These are phyloP conservation scores for Annulohypoxylon nitens DNA, from an alignment of 495 filamentous ascomycete species.

Conservation along the genomic window DNA sequence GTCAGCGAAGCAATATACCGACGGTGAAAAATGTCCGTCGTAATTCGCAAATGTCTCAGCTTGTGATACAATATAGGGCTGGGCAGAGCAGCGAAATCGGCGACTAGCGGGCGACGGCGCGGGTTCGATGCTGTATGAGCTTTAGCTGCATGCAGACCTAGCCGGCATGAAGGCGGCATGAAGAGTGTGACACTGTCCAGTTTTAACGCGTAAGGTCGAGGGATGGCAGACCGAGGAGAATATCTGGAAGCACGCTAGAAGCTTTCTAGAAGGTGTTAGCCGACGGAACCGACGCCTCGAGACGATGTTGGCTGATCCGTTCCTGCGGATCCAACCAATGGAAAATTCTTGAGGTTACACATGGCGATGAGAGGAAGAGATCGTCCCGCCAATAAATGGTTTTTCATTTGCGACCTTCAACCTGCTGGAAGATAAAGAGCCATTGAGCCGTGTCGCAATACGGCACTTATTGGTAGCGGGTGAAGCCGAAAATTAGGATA, in stretches of 20 bases:
- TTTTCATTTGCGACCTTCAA: background rate
- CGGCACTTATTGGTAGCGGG: background rate
- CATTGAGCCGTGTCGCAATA: background rate
- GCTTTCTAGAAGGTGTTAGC: constrained; percentile 58
- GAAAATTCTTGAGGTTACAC: constrained; percentile 38
- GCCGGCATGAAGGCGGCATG: background rate
- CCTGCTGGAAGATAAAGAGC: background rate
- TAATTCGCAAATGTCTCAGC: constrained; percentile 30
- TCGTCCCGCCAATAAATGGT: background rate
- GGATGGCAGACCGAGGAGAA: constrained; percentile 32
- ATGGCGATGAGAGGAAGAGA: constrained; percentile 20
- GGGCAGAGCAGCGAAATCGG: constrained; percentile 39
- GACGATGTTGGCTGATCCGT: constrained; percentile 36
- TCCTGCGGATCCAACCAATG: constrained; percentile 35
- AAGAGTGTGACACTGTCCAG: constrained; percentile 9
- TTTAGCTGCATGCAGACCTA: constrained; percentile 2
- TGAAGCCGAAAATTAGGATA: constrained; percentile 7
- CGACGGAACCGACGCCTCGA: constrained; percentile 45
- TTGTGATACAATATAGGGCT: constrained; percentile 31
- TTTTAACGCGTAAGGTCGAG: constrained; percentile 20
- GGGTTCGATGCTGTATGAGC: background rate
- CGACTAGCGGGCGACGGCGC: constrained; percentile 2
- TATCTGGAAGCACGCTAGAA: constrained; percentile 51
- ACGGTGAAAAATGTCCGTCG: background rate
- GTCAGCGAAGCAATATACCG: constrained; percentile 20